Percentiles rank a stretch among this genome's conserved stretches.
Evolutionary conservation across 495 filamentous ascomycete species (phyloP).

Genomic region (Neurospora intermedia): DNA sequence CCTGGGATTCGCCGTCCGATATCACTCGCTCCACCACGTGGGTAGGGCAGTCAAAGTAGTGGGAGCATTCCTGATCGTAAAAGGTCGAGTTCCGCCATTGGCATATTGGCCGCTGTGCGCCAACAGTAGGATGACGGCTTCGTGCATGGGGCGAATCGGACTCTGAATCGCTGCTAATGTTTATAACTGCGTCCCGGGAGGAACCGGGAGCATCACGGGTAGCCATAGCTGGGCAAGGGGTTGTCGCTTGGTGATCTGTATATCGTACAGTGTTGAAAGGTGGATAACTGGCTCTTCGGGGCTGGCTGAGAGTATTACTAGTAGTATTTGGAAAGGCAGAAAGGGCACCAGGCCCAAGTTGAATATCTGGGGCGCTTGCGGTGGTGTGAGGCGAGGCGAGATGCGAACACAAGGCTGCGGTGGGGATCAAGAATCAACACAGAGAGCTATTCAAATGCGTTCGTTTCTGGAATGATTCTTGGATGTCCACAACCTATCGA

Average conservation of each 20-base stretch:
- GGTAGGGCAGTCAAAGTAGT: conserved; percentile 34
- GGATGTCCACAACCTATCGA: neutral
- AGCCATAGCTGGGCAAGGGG: conserved; percentile 12
- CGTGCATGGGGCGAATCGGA: conserved; percentile 1
- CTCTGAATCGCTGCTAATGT: conserved; percentile 8
- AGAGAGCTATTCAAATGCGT: neutral
- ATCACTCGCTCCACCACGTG: conserved; percentile 23
- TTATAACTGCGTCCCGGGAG: neutral
- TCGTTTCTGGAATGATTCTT: neutral
- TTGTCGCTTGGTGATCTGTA: neutral
- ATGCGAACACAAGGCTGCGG: neutral
- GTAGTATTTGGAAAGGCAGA: neutral
- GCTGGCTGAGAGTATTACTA: neutral
- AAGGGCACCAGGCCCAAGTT: neutral
- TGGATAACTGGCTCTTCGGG: neutral
- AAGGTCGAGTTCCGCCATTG: conserved; percentile 23
- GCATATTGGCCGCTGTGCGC: conserved; percentile 10
- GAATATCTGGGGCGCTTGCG: neutral
- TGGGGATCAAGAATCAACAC: neutral
- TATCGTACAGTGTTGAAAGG: neutral
- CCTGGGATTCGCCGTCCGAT: conserved; percentile 8
- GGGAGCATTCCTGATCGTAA: conserved; percentile 30
- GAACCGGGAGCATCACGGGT: conserved; percentile 8
- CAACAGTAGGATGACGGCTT: neutral
- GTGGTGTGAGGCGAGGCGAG: neutral